phyloP scores from a whole-genome alignment of 2,329 filamentous ascomycete species.

The Neophaeococcomyces mojaviensis region DNA sequence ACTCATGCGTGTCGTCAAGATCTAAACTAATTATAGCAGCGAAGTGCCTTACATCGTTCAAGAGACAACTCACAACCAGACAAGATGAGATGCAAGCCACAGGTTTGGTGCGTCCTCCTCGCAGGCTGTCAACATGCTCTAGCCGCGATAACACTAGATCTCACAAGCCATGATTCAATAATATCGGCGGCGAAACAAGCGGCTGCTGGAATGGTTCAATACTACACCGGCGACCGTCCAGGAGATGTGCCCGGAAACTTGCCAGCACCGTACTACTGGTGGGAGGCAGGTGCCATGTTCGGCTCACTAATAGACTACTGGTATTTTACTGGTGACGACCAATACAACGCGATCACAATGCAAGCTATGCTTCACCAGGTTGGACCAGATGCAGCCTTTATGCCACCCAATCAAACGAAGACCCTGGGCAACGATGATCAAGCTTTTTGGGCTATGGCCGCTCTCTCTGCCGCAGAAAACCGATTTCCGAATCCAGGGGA shows the following conservation, averaged over 20 bases:
- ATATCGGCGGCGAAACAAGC: conserved; percentile 38
- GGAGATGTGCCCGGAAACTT: conserved; percentile 46
- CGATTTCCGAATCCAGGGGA: conserved; percentile 62
- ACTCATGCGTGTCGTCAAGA: too few relatives aligned
- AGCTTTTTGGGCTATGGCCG: conserved; percentile 79
- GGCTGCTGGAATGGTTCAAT: conserved; percentile 43
- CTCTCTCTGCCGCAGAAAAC: conserved; percentile 69
- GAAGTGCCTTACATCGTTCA: too few relatives aligned
- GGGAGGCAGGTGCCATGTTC: conserved; percentile 68
- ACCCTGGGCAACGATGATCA: conserved; percentile 50
- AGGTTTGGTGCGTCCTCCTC: not conserved
- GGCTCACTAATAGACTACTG: conserved; percentile 71
- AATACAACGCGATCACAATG: conserved; percentile 61
- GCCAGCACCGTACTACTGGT: conserved; percentile 51
- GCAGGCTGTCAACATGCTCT: conserved; percentile 15
- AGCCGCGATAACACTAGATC: conserved; percentile 19
- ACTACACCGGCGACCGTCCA: conserved; percentile 43
- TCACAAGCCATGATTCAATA: conserved; percentile 34
- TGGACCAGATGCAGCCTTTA: conserved; percentile 65
- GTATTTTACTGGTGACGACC: conserved; percentile 68
- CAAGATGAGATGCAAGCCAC: not conserved
- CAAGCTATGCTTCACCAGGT: conserved; percentile 68
- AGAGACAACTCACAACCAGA: not conserved
- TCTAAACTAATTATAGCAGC: too few relatives aligned
- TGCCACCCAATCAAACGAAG: conserved; percentile 53